Evolutionary conservation across 306 rosid species (phyloP).

Genomic region (Prosopis cineraria): DNA sequence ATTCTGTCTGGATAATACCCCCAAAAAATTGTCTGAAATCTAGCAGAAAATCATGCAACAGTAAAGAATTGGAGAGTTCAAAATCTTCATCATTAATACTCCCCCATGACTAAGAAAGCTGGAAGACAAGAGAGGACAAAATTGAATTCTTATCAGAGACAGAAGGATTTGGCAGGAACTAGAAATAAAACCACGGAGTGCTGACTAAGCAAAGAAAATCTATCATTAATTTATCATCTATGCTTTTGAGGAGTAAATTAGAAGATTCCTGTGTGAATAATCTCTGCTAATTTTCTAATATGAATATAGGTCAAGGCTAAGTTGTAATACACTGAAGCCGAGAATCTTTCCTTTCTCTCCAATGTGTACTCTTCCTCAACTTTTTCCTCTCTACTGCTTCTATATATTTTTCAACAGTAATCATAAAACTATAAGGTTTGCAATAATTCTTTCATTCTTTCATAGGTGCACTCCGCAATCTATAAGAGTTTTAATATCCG

Average conservation of each 20-base stretch:
- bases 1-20: background rate
- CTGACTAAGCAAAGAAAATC: background rate
- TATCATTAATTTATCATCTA: background rate
- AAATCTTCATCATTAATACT: background rate
- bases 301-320: background rate
- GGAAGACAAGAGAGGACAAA: background rate
- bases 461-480: background rate
- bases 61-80: background rate
- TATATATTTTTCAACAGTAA: background rate
- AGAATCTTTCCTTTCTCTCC: background rate
- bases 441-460: slow-evolving; percentile 12
- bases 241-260: background rate
- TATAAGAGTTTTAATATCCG: background rate
- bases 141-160: background rate
- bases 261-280: background rate
- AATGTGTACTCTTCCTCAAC: background rate
- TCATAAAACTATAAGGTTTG: background rate
- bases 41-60: background rate
- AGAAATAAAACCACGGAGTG: background rate
- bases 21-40: background rate
- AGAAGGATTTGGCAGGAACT: background rate
- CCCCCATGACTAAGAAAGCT: background rate
- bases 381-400: background rate
- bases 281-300: background rate
- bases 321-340: background rate